Evolutionary conservation across 2,329 filamentous ascomycete species (phyloP).

Genomic region (Mollisia scopiformis): DNA sequence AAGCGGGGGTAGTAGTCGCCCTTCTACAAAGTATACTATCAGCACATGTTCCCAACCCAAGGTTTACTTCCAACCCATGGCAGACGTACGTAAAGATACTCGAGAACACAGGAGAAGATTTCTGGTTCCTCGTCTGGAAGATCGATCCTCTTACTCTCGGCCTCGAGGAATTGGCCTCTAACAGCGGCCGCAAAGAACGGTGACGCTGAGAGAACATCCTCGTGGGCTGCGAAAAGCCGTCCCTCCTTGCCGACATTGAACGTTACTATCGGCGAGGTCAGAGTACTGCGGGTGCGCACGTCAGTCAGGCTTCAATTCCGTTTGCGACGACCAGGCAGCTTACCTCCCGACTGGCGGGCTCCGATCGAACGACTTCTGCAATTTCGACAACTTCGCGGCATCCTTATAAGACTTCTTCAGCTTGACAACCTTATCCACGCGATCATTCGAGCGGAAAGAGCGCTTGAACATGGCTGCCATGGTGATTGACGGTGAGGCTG

Average conservation of each 20-base stretch:
- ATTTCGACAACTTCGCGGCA: constrained; percentile 78
- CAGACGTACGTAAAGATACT: constrained; percentile 75
- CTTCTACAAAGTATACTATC: constrained; percentile 27
- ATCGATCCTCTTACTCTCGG: constrained; percentile 77
- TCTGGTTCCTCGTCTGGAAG: constrained; percentile 81
- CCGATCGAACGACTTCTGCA: constrained; percentile 78
- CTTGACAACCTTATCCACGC: constrained; percentile 86
- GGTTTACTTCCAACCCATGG: not conserved
- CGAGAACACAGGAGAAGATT: constrained; percentile 89
- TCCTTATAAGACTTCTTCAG: constrained; percentile 80
- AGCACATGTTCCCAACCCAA: not conserved
- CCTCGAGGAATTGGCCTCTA: constrained; percentile 73
- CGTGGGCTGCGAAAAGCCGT: constrained; percentile 91
- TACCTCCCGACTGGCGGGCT: constrained; percentile 54
- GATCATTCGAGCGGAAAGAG: constrained; percentile 82
- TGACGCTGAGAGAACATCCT: constrained; percentile 86
- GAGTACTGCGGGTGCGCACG: constrained; percentile 29
- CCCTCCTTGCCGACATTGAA: constrained; percentile 82
- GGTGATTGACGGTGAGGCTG: constrained; percentile 25
- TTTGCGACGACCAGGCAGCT: constrained; percentile 8
- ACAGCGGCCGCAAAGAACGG: constrained; percentile 79
- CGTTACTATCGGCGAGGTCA: constrained; percentile 77
- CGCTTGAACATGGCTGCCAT: constrained; percentile 82
- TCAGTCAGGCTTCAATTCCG: constrained; percentile 21
- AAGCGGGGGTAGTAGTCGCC: constrained; percentile 71